A percentile compares a stretch with the other conserved stretches of the same genome.
Conservation (phyloP, 78 protist genomes). For the Neovahlkampfia damariscottae region DNA sequence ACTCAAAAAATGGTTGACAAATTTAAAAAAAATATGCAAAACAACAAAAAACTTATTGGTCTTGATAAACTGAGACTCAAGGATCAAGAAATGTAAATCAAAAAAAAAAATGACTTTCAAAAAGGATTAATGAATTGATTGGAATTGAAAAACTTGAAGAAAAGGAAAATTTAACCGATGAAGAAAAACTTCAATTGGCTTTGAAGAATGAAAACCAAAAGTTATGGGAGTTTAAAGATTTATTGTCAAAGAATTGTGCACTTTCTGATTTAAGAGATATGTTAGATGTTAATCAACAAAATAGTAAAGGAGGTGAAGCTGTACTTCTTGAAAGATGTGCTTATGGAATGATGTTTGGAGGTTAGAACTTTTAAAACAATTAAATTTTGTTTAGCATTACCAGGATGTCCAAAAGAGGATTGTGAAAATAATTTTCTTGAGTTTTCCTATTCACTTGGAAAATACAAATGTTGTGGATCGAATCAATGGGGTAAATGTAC, state of each 20-base stretch:
- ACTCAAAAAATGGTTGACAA: neutral
- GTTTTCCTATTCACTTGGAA: neutral
- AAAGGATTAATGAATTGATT: neutral
- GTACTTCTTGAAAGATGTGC: conserved; percentile 5
- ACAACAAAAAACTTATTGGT: neutral
- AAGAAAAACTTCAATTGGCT: neutral
- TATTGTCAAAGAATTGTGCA: neutral
- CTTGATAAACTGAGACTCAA: neutral
- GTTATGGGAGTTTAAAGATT: neutral
- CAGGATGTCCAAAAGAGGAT: conserved; percentile 1
- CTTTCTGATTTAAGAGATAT: neutral
- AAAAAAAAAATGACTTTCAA: neutral
- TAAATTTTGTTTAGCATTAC: too few relatives aligned
- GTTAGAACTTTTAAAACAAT: too few relatives aligned
- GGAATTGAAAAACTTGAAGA: neutral
- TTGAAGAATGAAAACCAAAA: conserved; percentile 2
- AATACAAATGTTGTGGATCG: neutral
- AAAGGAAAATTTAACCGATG: neutral
- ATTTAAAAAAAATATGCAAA: neutral
- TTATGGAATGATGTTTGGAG: conserved; percentile 24
- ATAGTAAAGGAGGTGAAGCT: neutral
- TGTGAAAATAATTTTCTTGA: neutral
- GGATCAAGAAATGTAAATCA: conserved; percentile 9
- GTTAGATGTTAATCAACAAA: conserved; percentile 10
- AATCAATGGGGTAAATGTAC: neutral